Evolutionary conservation across 2,329 filamentous ascomycete genomes (phyloP).

Genomic region (Pseudocercospora eumusae): DNA sequence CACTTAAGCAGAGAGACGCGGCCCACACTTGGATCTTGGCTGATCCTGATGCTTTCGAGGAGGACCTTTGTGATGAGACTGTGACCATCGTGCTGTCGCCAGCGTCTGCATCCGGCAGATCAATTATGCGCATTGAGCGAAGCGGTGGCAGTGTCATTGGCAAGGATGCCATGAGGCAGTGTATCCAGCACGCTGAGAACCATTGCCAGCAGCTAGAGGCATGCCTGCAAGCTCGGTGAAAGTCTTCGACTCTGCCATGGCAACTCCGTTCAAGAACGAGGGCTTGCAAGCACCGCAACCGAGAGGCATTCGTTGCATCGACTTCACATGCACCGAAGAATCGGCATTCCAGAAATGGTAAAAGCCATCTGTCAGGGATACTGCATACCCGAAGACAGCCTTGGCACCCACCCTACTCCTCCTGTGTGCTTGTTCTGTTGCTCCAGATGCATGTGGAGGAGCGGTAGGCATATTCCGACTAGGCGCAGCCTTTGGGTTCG

Average conservation of each 20-base stretch:
- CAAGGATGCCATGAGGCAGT: constrained; percentile 60
- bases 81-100: constrained; percentile 78
- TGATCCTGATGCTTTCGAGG: constrained; percentile 89
- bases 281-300: not conserved
- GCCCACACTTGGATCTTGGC: constrained; percentile 68
- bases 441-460: not conserved
- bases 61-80: constrained; percentile 78
- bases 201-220: constrained; percentile 63
- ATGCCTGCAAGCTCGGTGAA: constrained; percentile 21
- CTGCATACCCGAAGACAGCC: not conserved
- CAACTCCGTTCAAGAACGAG: not conserved
- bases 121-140: constrained; percentile 76
- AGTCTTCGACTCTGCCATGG: not conserved
- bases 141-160: constrained; percentile 73
- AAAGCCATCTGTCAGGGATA: not conserved
- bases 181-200: constrained; percentile 61
- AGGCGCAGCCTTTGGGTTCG: not conserved
- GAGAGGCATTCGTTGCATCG: too few species aligned
- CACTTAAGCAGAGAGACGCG: constrained; percentile 50
- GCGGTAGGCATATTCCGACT: not conserved
- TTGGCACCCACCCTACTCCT: not conserved
- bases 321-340: not conserved
- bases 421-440: not conserved
- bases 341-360: not conserved
- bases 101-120: constrained; percentile 45